Conservation (phyloP, 305 asterid genomes). For the Fraxinus baroniana region DNA sequence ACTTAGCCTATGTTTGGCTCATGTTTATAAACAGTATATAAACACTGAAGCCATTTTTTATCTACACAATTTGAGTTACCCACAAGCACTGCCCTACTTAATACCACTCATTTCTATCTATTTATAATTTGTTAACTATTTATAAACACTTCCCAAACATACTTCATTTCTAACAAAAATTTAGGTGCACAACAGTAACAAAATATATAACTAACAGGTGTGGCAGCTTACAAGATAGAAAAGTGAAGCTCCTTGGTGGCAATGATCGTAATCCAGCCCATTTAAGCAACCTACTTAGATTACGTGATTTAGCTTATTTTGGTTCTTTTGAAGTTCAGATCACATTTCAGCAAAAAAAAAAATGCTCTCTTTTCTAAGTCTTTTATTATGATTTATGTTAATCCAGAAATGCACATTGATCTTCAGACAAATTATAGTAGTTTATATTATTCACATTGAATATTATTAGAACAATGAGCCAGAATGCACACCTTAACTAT, state of each 20-base stretch:
- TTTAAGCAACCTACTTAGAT: not conserved
- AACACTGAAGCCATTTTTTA: no score
- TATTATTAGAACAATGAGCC: not conserved
- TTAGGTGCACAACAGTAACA: not conserved
- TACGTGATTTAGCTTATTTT: not conserved
- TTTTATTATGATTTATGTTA: not conserved
- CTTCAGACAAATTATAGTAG: not conserved
- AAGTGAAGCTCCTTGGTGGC: not conserved
- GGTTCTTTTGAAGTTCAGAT: not conserved
- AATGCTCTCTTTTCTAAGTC: not conserved
- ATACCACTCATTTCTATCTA: no score
- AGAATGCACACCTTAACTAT: constrained; percentile 45
- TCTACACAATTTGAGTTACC: no score
- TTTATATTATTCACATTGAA: not conserved
- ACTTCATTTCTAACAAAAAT: not conserved
- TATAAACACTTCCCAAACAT: no score
- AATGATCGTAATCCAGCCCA: not conserved
- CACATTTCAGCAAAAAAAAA: no score
- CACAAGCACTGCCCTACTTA: no score
- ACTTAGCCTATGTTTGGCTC: not conserved
- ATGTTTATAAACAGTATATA: no score
- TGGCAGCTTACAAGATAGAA: not conserved
- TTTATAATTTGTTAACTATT: no score
- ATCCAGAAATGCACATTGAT: not conserved
- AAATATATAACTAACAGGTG: not conserved